Conservation (phyloP, 1,139 yeast genomes). For the Saccharomycopsis crataegensis region DNA sequence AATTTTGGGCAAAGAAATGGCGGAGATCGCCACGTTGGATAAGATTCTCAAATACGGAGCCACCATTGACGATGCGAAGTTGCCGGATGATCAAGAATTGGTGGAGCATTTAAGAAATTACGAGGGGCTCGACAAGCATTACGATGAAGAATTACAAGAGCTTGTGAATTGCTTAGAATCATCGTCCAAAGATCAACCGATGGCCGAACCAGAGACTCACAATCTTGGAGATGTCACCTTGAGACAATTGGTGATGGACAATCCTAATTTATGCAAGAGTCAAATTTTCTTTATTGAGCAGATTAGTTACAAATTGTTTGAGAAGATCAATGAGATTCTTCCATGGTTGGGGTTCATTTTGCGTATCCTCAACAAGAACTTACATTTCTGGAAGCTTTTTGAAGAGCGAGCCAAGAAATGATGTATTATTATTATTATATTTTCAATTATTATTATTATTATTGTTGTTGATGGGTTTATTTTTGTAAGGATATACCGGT, state of each 20-base stretch:
- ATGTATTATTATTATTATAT: background rate
- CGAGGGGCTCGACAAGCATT: conserved; percentile 7
- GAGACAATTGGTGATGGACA: conserved; percentile 34
- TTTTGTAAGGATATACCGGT: background rate
- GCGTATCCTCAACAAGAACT: conserved; percentile 33
- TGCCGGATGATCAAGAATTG: background rate
- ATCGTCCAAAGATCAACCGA: too few relatives aligned
- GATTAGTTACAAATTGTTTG: conserved; percentile 76
- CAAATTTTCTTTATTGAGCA: conserved; percentile 74
- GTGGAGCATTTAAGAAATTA: conserved; percentile 14
- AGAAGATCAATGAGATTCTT: conserved; percentile 46
- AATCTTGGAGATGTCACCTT: conserved; percentile 13
- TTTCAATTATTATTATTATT: background rate
- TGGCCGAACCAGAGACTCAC: background rate
- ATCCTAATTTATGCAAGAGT: conserved; percentile 56
- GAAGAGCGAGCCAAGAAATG: background rate
- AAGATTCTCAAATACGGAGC: conserved; percentile 27
- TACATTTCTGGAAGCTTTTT: conserved; percentile 33
- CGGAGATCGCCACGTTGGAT: conserved; percentile 56
- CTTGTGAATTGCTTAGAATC: background rate
- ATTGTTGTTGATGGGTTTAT: background rate
- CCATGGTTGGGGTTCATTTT: conserved; percentile 49
- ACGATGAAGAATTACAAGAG: background rate
- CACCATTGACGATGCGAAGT: background rate
- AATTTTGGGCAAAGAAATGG: conserved; percentile 68